Base-by-base conservation (phyloP, 2,329 filamentous ascomycete genomes). In the Herpotrichia juniperi region DNA sequence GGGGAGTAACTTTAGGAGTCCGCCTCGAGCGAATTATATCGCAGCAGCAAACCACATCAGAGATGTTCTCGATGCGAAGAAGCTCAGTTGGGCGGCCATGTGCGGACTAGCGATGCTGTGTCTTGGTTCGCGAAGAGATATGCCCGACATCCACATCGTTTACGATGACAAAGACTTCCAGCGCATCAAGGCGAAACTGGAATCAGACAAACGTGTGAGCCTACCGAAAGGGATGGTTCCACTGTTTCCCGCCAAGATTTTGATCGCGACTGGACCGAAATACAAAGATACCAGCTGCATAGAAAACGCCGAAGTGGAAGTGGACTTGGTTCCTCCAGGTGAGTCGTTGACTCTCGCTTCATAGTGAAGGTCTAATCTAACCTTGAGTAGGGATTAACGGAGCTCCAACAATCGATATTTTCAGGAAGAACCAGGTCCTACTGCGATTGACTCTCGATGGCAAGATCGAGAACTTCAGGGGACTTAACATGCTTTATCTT, bases 281-380 rank as follows among this genome's bases (percentile, higher is more conserved):
- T 62, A 61, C 43, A 68, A 64, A 17, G 68, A 72, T 39, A 14
- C 46, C 16, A 60, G 54, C 10, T 73, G 70, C 25, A 61, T 60
- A 4, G 50, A 61, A 12, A 61, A 59, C 17, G 59, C 56, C 22
- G 65, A 63, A 17, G 58, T 73, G 21, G 69, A 72, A 45, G 53
- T 72, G n/a, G 49, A 66, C 42, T 42, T 73, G 22, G 46, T 71
- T 19, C 68, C 69, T 10, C 62, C 69, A 42, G 66, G 69, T 71
- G 31, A 50, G 58, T 49, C 10, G 4, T 22, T 1, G 7, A 24
- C 3, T 17, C 45, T 26, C 12, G 5, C 11, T 28, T 8, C 21
- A 19, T 9, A 14, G n/a, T 19, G 16, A 19, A 12, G 5, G 25
- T 50, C 12, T 17, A 22, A 25, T 25, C 58, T 66, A 32, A 64